Evolutionary conservation across 1,284 basidiomycete species (phyloP).

Genomic region (Polyporus tsugae): DNA sequence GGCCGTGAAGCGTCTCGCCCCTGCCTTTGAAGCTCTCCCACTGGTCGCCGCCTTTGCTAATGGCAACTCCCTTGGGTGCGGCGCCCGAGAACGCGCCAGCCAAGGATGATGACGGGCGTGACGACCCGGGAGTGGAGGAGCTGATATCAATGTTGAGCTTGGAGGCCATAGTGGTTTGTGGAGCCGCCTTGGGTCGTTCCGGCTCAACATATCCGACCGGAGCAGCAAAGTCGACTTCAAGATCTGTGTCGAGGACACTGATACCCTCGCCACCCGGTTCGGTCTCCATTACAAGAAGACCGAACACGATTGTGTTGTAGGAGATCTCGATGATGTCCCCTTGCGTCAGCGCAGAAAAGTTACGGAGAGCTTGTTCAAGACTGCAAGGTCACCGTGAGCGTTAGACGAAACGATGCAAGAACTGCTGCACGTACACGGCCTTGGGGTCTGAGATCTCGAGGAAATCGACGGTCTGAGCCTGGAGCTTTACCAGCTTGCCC

Average conservation of each 20-base stretch:
- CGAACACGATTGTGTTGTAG: slow-evolving; percentile 94
- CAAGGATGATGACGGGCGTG: slow-evolving; percentile 79
- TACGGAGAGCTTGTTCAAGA: slow-evolving; percentile 93
- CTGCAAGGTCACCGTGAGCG: slow-evolving; percentile 50
- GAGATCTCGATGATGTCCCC: slow-evolving; percentile 93
- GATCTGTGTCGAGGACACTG: slow-evolving; percentile 92
- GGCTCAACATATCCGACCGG: slow-evolving; percentile 91
- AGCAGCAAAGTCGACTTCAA: slow-evolving; percentile 88
- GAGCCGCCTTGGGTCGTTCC: slow-evolving; percentile 81
- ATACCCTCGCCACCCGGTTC: slow-evolving; percentile 91
- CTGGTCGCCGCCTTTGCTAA: slow-evolving; percentile 79
- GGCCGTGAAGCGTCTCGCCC: slow-evolving; percentile 87
- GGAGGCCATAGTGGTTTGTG: slow-evolving; percentile 94
- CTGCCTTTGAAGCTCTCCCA: slow-evolving; percentile 96
- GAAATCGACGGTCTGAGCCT: slow-evolving; percentile 96
- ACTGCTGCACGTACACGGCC: slow-evolving; percentile 78
- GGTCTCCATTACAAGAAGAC: slow-evolving; percentile 95
- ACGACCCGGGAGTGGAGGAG: slow-evolving; percentile 82
- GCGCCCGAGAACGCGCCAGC: slow-evolving; percentile 70
- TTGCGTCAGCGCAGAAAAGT: slow-evolving; percentile 91
- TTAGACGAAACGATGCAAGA: background rate
- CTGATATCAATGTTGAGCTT: slow-evolving; percentile 96
- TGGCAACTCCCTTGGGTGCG: slow-evolving; percentile 51
- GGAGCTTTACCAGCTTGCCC: slow-evolving; percentile 96
- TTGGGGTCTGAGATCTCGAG: slow-evolving; percentile 95